phyloP scores from a whole-genome alignment of 768 basidiomycete species.

The Psilocybe subaeruginosa region DNA sequence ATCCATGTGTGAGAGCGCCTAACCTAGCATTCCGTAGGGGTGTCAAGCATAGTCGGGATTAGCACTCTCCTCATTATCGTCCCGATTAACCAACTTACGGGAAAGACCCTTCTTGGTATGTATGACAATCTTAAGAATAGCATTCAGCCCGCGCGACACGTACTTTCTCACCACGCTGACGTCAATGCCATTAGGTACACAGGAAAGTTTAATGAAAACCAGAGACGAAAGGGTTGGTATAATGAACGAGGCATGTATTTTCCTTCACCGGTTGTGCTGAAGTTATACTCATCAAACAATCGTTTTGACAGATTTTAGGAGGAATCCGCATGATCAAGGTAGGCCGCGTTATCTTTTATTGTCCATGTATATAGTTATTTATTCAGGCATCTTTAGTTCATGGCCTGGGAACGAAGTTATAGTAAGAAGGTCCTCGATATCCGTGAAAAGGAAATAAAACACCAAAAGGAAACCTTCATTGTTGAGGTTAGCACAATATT shows the following conservation, averaged over 20 bases:
- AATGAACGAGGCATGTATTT: constrained; percentile 57
- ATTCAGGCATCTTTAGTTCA: constrained; percentile 22
- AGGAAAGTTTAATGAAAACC: neutral
- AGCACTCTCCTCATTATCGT: constrained; percentile 13
- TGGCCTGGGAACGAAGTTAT: constrained; percentile 74
- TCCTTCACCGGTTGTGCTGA: constrained; percentile 19
- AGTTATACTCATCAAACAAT: neutral
- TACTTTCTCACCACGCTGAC: constrained; percentile 40
- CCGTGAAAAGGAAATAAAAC: constrained; percentile 62
- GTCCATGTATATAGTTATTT: neutral
- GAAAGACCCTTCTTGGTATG: constrained; percentile 9
- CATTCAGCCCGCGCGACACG: neutral
- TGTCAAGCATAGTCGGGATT: constrained; percentile 15
- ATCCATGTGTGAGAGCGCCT: neutral
- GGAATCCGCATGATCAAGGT: constrained; percentile 1
- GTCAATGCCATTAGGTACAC: constrained; percentile 46
- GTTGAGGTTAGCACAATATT: constrained; percentile 16
- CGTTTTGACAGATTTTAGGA: neutral
- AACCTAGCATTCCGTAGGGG: neutral
- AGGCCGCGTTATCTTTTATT: neutral
- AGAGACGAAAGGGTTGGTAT: constrained; percentile 1
- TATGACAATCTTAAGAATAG: neutral
- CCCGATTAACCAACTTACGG: constrained; percentile 18
- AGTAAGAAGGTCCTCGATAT: constrained; percentile 58
- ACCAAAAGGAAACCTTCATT: constrained; percentile 40